A percentile compares a stretch with the other conserved stretches of the same genome.
Evolutionary conservation across 192 early-diverging fungal genomes (phyloP).

Genomic region (Pilobolus umbonatus): DNA sequence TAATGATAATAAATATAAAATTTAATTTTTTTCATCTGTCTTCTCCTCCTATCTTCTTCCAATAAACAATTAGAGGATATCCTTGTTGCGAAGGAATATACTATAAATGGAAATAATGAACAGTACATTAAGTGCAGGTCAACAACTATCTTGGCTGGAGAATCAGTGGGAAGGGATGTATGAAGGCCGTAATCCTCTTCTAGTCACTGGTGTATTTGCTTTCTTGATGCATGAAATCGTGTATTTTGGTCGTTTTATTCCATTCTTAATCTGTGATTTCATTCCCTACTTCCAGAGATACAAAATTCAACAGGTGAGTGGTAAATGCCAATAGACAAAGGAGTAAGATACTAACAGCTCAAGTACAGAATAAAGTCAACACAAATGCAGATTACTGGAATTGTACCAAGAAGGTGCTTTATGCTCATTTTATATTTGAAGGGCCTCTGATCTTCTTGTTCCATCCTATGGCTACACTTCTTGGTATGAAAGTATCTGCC

Average conservation of each 20-base stretch:
- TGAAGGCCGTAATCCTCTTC: conserved; percentile 64
- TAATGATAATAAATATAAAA: no score
- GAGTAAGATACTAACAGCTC: neutral
- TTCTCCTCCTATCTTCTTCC: no score
- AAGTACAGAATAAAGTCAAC: conserved; percentile 54
- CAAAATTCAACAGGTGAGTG: conserved; percentile 77
- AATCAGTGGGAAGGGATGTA: conserved; percentile 58
- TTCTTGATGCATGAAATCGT: conserved; percentile 89
- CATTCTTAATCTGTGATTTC: conserved; percentile 79
- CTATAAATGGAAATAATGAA: no score
- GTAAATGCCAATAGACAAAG: conserved; percentile 1
- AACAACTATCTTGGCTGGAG: conserved; percentile 44
- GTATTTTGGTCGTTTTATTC: conserved; percentile 90
- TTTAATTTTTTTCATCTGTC: no score
- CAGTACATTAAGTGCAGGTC: no score
- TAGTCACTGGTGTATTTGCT: conserved; percentile 70
- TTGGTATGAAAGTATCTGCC: conserved; percentile 82
- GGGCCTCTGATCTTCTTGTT: conserved; percentile 87
- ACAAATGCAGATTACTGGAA: conserved; percentile 65
- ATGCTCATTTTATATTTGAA: conserved; percentile 79
- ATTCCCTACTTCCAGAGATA: conserved; percentile 85
- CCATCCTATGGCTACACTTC: conserved; percentile 73
- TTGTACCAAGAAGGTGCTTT: conserved; percentile 61
- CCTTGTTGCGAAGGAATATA: no score
- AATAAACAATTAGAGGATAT: no score